Evolutionary conservation across 1,139 yeast genomes (phyloP), one percentile per base, ranked within the genome.

Genomic region (Yamadazyma diospyri): DNA sequence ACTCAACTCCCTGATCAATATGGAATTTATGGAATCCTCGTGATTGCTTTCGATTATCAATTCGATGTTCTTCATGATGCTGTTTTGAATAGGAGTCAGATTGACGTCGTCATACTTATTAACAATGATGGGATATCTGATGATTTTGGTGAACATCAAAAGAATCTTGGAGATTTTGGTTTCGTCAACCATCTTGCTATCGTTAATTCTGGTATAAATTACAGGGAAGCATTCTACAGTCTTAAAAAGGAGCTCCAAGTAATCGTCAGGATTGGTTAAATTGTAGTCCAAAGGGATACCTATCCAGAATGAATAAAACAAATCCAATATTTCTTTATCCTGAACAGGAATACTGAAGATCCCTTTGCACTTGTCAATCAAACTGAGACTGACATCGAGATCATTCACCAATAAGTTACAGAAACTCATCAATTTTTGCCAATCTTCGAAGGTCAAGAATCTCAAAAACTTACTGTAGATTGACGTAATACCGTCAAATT

Each of bases 111-210:
- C 88, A 6, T 52, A 46, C 30, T 38, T 36, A 12, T 64, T 69
- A 5, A 82, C 78, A 16, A 82, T 58, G 9, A 81, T 66, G 0
- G 94, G 92, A 50, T 80, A 83, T 35, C 83, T 62, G 2, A 81
- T 75, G 37, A 85, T 76, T 18, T 77, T 66, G 45, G 75, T 78
- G 42, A 82, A 68, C 7, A 72, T 58, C 14, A 57, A 53, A 27
- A 81, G 52, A 13, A 78, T 59, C 9, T 52, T 55, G 23, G 31
- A 25, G 9, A 36, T 64, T 70, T 23, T 72, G 56, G 46, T 69
- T 69, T 2, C 53, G 46, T 5, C 50, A 15, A 5, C 53, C 39
- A 60, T 48, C 6, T 45, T 53, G 3, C 48, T 57, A 19, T 50
- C 47, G 10, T 68, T 48, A 11, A 76, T 16, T 27, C 39, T 50